Evolutionary conservation across 2,329 filamentous ascomycete species (phyloP).

Genomic region (Podosphaera xanthii): DNA sequence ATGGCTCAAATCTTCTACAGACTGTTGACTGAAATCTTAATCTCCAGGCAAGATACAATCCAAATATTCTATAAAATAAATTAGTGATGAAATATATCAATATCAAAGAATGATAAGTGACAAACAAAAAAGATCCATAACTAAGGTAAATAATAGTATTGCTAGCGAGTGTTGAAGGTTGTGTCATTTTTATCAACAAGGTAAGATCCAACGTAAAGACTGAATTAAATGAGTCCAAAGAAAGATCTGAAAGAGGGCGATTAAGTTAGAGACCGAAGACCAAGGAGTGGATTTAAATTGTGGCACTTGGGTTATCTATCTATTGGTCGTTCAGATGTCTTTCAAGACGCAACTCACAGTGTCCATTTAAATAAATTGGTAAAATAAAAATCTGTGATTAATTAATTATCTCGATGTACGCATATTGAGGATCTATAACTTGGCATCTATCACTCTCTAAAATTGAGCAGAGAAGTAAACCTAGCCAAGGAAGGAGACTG

Average conservation of each 20-base stretch:
- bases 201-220: not conserved
- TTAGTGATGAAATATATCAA: not conserved
- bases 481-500: not conserved
- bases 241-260: not conserved
- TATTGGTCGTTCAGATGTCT: not conserved
- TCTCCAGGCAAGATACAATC: conserved; percentile 32
- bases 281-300: not conserved
- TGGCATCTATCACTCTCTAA: not conserved
- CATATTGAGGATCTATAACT: not conserved
- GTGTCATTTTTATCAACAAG: conserved; percentile 33
- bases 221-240: not conserved
- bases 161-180: conserved; percentile 49
- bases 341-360: not conserved
- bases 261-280: not conserved
- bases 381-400: not conserved
- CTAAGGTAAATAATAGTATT: conserved; percentile 69
- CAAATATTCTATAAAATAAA: conserved; percentile 29
- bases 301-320: not conserved
- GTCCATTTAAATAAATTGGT: not conserved
- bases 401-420: not conserved
- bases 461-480: not conserved
- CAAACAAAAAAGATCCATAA: conserved; percentile 56
- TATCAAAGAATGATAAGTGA: not conserved
- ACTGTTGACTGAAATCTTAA: conserved; percentile 22
- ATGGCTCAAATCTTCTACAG: not conserved